These are phyloP conservation scores for Xylariaceae sp. DNA, from an alignment of 2,329 filamentous ascomycete species.

Conservation along the genomic window DNA sequence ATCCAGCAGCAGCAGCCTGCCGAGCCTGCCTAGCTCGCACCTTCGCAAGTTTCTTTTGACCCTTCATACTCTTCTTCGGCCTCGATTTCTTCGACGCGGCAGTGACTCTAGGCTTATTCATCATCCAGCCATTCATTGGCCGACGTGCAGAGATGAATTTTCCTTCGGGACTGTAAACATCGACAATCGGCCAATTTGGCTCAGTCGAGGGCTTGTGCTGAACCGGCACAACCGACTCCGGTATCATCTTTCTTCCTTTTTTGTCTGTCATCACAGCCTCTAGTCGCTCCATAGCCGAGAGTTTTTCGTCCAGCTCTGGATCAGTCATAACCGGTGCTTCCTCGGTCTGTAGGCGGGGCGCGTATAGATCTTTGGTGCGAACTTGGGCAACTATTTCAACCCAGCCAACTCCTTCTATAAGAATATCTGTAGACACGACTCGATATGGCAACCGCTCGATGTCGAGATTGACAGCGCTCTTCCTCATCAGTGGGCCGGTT, in stretches of 20 bases:
- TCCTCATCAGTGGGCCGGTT: conserved; percentile 68
- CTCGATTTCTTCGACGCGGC: conserved; percentile 50
- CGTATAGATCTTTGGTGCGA: conserved; percentile 53
- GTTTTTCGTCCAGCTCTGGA: conserved; percentile 13
- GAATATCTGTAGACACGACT: conserved; percentile 76
- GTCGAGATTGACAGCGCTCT: conserved; percentile 59
- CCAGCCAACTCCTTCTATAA: conserved; percentile 93
- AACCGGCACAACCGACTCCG: conserved; percentile 1
- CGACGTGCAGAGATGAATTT: conserved; percentile 66
- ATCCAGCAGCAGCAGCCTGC: too few relatives aligned
- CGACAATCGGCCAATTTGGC: conserved; percentile 65
- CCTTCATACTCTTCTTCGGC: conserved; percentile 70
- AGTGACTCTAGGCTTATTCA: conserved; percentile 55
- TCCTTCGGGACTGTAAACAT: conserved; percentile 85
- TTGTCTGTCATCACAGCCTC: conserved; percentile 15
- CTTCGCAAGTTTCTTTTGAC: conserved; percentile 53
- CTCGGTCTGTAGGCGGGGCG: conserved; percentile 3
- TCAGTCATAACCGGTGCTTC: conserved; percentile 18
- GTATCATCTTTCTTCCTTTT: conserved; percentile 9
- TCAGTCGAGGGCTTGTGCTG: conserved; percentile 23
- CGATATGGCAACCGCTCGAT: conserved; percentile 73
- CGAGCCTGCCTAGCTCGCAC: neutral
- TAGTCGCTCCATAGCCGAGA: conserved; percentile 22
- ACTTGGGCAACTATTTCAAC: conserved; percentile 84
- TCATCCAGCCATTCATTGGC: conserved; percentile 70